Conservation (phyloP, 495 filamentous ascomycete species). For the Talaromyces liani region DNA sequence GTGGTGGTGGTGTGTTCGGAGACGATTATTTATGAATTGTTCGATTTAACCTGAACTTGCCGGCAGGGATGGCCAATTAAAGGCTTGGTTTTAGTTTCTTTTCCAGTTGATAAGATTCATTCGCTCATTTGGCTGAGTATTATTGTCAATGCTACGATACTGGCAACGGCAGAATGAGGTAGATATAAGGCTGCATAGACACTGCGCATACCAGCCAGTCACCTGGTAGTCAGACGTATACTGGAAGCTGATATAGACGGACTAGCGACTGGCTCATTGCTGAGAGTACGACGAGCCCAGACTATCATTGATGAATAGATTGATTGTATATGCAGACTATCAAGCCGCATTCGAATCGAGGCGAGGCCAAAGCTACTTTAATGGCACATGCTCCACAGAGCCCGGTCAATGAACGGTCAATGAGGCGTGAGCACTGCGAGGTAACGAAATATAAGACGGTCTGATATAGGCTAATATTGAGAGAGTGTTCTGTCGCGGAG, state of each 20-base stretch:
- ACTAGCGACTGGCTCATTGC: neutral
- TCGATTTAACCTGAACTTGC: neutral
- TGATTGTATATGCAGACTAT: neutral
- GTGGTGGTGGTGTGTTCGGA: neutral
- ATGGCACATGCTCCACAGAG: neutral
- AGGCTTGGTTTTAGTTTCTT: neutral
- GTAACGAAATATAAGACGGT: neutral
- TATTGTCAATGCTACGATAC: neutral
- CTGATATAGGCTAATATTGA: neutral
- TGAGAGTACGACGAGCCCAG: neutral
- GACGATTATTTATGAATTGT: neutral
- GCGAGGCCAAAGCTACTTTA: neutral
- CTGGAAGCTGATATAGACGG: neutral
- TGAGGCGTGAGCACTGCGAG: neutral
- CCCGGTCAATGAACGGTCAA: neutral
- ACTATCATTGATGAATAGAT: neutral
- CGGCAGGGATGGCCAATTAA: neutral
- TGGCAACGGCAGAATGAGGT: conserved; percentile 16
- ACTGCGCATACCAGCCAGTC: neutral
- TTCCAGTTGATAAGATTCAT: neutral
- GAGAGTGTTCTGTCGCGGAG: neutral
- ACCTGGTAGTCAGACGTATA: neutral
- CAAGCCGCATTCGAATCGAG: neutral
- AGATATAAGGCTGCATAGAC: neutral
- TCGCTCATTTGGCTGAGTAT: neutral